Conservation (phyloP, 2,329 filamentous ascomycete genomes). For the Cytospora piceae region DNA sequence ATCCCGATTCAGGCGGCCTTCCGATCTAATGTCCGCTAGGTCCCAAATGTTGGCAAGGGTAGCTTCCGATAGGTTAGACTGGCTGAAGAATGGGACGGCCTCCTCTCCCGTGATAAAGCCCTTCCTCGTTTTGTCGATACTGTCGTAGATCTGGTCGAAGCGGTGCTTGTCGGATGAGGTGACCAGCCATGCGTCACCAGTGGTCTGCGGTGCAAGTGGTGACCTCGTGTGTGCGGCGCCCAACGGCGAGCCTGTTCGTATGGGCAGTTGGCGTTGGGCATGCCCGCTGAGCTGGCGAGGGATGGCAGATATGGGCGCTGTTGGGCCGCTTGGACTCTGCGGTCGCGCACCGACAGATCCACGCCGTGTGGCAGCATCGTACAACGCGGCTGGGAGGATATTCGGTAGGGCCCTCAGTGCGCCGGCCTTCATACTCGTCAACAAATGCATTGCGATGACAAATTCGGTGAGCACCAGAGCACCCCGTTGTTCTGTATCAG, state of each 20-base stretch:
- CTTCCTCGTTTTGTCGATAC: slow-evolving; percentile 77
- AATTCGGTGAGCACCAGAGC: slow-evolving; percentile 88
- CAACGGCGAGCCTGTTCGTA: slow-evolving; percentile 64
- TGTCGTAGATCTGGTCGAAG: slow-evolving; percentile 85
- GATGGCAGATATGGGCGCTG: slow-evolving; percentile 66
- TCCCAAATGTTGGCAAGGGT: slow-evolving; percentile 95
- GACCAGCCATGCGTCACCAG: slow-evolving; percentile 74
- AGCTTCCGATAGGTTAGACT: slow-evolving; percentile 88
- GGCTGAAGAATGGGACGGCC: slow-evolving; percentile 90
- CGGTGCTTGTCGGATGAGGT: slow-evolving; percentile 81
- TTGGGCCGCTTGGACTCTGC: slow-evolving; percentile 53
- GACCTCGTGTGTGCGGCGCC: slow-evolving; percentile 45
- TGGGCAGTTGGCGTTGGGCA: slow-evolving; percentile 53
- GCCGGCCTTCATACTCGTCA: slow-evolving; percentile 88
- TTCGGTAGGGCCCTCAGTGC: slow-evolving; percentile 78
- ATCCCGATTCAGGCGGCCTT: slow-evolving; percentile 81
- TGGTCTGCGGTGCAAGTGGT: slow-evolving; percentile 49
- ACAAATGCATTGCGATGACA: slow-evolving; percentile 95
- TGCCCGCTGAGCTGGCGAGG: slow-evolving; percentile 81
- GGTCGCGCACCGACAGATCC: slow-evolving; percentile 51
- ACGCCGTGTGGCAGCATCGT: slow-evolving; percentile 84
- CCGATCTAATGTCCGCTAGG: slow-evolving; percentile 88
- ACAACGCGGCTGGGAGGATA: slow-evolving; percentile 80
- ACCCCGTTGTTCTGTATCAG: slow-evolving; percentile 91
- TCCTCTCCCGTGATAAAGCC: slow-evolving; percentile 93